Conservation (phyloP, 2,329 filamentous ascomycete genomes). For the Cladophialophora exuberans region DNA sequence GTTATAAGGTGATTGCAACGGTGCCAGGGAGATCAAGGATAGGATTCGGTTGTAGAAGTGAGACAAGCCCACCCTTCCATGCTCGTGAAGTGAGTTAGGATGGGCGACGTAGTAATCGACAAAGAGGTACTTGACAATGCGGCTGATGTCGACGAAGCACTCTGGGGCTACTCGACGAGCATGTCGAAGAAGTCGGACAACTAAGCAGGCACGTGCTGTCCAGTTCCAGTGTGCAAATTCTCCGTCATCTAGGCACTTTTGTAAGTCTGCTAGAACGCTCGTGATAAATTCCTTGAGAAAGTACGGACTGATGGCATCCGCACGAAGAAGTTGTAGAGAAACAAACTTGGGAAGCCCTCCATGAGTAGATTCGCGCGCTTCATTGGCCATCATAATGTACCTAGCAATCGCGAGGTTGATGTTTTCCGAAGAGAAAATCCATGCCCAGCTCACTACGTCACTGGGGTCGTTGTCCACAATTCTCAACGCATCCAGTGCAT, state of each 20-base stretch:
- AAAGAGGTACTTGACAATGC: constrained; percentile 33
- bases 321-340: constrained; percentile 51
- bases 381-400: constrained; percentile 39
- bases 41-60: constrained; percentile 53
- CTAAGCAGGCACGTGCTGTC: constrained; percentile 37
- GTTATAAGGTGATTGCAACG: constrained; percentile 53
- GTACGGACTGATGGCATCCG: constrained; percentile 43
- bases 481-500: constrained; percentile 37
- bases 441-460: constrained; percentile 52
- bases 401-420: constrained; percentile 42
- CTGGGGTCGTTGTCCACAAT: constrained; percentile 39
- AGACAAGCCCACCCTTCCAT: constrained; percentile 15
- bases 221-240: constrained; percentile 21
- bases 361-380: constrained; percentile 20
- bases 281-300: constrained; percentile 48
- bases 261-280: constrained; percentile 15
- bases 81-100: constrained; percentile 2
- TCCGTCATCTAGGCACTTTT: constrained; percentile 3
- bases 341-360: constrained; percentile 50
- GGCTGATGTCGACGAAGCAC: constrained; percentile 47
- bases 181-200: constrained; percentile 54
- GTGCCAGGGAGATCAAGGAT: constrained; percentile 52
- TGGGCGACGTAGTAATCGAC: constrained; percentile 13
- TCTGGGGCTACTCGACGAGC: constrained; percentile 55
- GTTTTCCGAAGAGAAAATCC: constrained; percentile 47